Conservation (phyloP, 441 rosid species). For the Croton laevigatus region DNA sequence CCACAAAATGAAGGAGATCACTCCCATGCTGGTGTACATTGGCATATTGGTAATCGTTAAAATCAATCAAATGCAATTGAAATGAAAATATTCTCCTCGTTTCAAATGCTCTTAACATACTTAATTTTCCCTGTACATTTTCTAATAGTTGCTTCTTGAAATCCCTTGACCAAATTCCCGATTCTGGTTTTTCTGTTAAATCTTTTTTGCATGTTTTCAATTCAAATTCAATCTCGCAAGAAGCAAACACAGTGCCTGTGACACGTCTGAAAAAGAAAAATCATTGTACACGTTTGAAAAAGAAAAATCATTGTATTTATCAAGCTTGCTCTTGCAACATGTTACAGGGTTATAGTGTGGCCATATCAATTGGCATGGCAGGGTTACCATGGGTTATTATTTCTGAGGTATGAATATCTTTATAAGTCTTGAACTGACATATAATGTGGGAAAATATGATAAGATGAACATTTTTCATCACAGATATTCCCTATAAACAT, state of each 20-base stretch:
- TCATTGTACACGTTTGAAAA: no score
- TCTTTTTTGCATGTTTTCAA: neutral
- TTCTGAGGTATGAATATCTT: conserved; percentile 49
- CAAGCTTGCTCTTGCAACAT: neutral
- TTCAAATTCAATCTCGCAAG: neutral
- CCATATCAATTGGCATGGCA: conserved; percentile 46
- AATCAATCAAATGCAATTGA: neutral
- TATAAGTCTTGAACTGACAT: neutral
- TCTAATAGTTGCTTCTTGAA: neutral
- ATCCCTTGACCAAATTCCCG: neutral
- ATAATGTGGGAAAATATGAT: neutral
- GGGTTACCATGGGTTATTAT: conserved; percentile 65
- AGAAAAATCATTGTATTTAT: no score
- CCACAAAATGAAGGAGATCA: conserved; percentile 14
- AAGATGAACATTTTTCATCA: neutral
- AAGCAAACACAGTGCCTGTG: neutral
- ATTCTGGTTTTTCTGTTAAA: neutral
- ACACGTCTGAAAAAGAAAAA: neutral
- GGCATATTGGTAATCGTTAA: conserved; percentile 21
- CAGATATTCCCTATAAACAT: conserved; percentile 63
- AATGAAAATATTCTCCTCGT: neutral
- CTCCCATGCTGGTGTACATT: conserved; percentile 18
- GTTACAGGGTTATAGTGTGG: conserved; percentile 34
- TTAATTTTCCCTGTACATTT: neutral
- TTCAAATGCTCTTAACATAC: neutral